Percentiles rank a stretch among this genome's conserved stretches.
Evolutionary conservation across 306 rosid species (phyloP).

Genomic region (Citrullus mucosospermus): DNA sequence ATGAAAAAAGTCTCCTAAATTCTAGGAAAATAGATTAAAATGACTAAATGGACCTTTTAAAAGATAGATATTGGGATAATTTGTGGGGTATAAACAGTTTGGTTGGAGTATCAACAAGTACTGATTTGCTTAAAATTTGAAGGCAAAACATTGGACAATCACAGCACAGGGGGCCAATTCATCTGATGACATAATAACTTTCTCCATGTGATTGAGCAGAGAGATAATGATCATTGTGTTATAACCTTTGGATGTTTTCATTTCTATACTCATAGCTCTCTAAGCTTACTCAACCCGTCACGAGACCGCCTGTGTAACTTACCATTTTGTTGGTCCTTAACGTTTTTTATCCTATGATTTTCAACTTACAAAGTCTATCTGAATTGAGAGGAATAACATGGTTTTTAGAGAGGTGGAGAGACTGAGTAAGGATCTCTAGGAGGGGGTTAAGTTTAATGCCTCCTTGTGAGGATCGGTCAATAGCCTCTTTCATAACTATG

Average conservation of each 20-base stretch:
- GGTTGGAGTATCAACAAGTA: neutral
- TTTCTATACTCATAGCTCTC: neutral
- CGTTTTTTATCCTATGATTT: neutral
- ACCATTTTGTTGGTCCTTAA: neutral
- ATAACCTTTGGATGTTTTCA: neutral
- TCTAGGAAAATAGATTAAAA: too few relatives aligned
- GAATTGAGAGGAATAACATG: too few relatives aligned
- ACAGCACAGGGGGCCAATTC: neutral
- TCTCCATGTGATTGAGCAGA: neutral
- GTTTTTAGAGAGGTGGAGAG: too few relatives aligned
- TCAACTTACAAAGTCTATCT: too few relatives aligned
- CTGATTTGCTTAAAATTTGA: slow-evolving; percentile 6
- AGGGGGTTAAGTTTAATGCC: too few relatives aligned
- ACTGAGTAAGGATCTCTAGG: too few relatives aligned
- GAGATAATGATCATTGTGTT: neutral
- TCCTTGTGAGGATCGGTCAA: too few relatives aligned
- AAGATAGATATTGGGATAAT: neutral
- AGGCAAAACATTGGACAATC: neutral
- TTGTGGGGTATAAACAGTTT: neutral
- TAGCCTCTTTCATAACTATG: too few relatives aligned
- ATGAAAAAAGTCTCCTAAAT: too few relatives aligned
- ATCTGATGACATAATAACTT: neutral
- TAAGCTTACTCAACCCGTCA: neutral
- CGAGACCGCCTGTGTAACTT: neutral
- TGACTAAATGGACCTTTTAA: too few relatives aligned